phyloP scores from a whole-genome alignment of 306 rosid genomes.

The Luffa aegyptiaca region DNA sequence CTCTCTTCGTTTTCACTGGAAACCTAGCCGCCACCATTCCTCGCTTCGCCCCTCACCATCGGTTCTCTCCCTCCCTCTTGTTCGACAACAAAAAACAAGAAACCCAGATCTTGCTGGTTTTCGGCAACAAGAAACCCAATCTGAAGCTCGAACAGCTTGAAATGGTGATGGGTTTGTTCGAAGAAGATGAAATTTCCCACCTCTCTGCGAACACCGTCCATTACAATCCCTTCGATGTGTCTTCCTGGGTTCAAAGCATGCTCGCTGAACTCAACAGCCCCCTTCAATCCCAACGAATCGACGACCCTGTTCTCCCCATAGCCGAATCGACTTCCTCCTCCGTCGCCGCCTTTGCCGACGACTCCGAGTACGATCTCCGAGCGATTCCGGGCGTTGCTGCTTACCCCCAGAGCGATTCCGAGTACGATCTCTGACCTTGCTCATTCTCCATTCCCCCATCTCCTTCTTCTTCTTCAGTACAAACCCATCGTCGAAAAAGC shows the following conservation, averaged over 20 bases:
- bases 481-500: no score
- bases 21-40: no score
- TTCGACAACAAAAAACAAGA: no score
- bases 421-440: no score
- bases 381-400: conserved; percentile 76
- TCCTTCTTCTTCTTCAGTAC: no score
- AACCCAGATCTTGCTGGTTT: no score
- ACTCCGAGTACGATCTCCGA: conserved; percentile 73
- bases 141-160: conserved; percentile 69
- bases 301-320: conserved; percentile 15
- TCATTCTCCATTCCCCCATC: no score
- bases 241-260: conserved; percentile 77
- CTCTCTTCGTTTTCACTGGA: no score
- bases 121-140: no score
- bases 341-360: conserved; percentile 29
- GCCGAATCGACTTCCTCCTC: background rate
- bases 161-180: conserved; percentile 60
- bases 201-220: conserved; percentile 58
- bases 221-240: conserved; percentile 71
- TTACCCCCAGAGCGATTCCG: conserved; percentile 2
- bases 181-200: conserved; percentile 55
- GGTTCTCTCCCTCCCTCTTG: no score
- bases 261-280: conserved; percentile 47
- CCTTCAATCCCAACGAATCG: conserved; percentile 12
- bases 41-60: no score